Evolutionary conservation across 2,329 filamentous ascomycete genomes (phyloP).

Genomic region (Fusarium compactum): DNA sequence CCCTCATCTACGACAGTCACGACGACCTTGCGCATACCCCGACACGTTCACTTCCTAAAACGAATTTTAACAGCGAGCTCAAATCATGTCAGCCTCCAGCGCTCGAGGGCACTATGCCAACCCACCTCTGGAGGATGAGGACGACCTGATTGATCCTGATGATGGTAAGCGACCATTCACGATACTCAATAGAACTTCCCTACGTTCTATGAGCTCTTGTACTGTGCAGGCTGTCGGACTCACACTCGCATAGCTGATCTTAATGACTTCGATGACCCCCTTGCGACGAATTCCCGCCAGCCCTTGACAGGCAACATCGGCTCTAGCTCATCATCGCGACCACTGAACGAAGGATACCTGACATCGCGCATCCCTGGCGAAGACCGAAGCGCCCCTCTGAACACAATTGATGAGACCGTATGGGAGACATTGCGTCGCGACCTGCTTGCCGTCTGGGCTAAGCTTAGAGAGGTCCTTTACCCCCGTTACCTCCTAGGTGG

Average conservation of each 20-base stretch:
- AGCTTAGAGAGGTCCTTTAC: conserved; percentile 97
- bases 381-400: conserved; percentile 87
- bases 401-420: conserved; percentile 96
- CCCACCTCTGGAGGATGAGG: conserved; percentile 69
- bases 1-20: not conserved
- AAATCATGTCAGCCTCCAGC: conserved; percentile 60
- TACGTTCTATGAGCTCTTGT: not conserved
- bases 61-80: not conserved
- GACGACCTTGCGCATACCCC: not conserved
- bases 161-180: conserved; percentile 67
- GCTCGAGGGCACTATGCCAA: conserved; percentile 70
- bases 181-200: not conserved
- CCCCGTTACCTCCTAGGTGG: conserved; percentile 90
- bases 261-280: conserved; percentile 92
- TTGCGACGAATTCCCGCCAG: conserved; percentile 75
- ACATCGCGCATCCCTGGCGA: conserved; percentile 92
- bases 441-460: conserved; percentile 93
- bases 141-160: conserved; percentile 83
- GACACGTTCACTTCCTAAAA: not conserved
- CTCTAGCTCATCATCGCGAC: conserved; percentile 65
- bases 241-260: conserved; percentile 74
- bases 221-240: conserved; percentile 15
- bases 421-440: conserved; percentile 98
- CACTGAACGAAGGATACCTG: conserved; percentile 81
- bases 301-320: conserved; percentile 89